Evolutionary conservation across 2,329 filamentous ascomycete genomes (phyloP).

Genomic region (Mycosphaerella sp.): DNA sequence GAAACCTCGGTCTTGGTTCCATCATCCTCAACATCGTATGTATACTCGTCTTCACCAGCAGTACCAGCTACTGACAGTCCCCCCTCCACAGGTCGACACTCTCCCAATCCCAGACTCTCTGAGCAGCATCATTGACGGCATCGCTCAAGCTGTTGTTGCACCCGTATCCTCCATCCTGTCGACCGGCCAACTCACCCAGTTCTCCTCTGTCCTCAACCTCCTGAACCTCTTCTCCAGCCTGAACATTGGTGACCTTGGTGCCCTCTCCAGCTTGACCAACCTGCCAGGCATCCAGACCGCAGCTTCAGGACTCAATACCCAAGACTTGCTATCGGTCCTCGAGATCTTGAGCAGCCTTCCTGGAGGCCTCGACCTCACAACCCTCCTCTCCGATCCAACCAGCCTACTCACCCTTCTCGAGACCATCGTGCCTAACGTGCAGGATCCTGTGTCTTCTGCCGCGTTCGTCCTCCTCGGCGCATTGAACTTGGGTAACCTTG

Average conservation of each 20-base stretch:
- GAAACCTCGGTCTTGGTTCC: slow-evolving; percentile 7
- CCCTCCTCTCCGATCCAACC: slow-evolving; percentile 12
- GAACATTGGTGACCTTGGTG: slow-evolving; percentile 13
- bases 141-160: slow-evolving; percentile 5
- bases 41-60: not conserved
- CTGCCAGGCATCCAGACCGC: slow-evolving; percentile 11
- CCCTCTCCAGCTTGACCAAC: slow-evolving; percentile 13
- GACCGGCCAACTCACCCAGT: slow-evolving; percentile 8
- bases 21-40: slow-evolving; percentile 14
- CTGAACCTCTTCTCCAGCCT: slow-evolving; percentile 14
- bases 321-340: slow-evolving; percentile 11
- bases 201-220: slow-evolving; percentile 8
- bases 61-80: not conserved
- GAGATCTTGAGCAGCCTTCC: slow-evolving; percentile 6
- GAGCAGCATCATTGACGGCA: slow-evolving; percentile 4
- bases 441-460: slow-evolving; percentile 4
- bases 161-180: slow-evolving; percentile 8
- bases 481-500: slow-evolving; percentile 7
- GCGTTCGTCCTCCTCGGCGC: slow-evolving; percentile 11
- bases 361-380: not conserved
- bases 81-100: not conserved
- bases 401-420: slow-evolving; percentile 5
- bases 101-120: slow-evolving; percentile 14
- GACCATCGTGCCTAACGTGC: slow-evolving; percentile 1
- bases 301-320: slow-evolving; percentile 10